A percentile compares a stretch with the other conserved stretches of the same genome.
Conservation (phyloP, 768 basidiomycete species). For the Psilocybe cubensis region DNA sequence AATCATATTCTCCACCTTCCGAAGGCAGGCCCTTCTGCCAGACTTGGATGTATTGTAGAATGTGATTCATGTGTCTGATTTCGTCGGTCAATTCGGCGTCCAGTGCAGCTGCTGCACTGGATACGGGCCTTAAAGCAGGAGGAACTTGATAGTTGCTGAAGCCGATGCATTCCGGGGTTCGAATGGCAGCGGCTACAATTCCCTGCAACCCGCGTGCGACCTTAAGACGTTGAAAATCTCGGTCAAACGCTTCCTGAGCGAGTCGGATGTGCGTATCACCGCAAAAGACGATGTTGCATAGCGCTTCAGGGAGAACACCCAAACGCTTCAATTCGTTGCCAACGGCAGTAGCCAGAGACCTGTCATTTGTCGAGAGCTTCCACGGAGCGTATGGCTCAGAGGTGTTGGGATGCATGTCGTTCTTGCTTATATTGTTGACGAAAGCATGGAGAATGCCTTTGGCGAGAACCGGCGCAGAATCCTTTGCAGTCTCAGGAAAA, state of each 20-base stretch:
- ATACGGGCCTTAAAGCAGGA: not conserved
- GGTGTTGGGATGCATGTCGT: too few relatives aligned
- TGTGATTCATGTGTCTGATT: not conserved
- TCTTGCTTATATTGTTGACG: constrained; percentile 19
- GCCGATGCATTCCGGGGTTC: constrained; percentile 3
- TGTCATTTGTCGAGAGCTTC: constrained; percentile 30
- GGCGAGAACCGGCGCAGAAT: constrained; percentile 32
- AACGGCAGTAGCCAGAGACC: constrained; percentile 26
- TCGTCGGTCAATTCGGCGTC: not conserved
- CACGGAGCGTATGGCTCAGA: constrained; percentile 23
- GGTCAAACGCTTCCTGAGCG: not conserved
- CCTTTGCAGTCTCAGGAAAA: constrained; percentile 33
- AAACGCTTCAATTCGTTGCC: constrained; percentile 29
- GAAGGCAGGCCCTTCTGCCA: not conserved
- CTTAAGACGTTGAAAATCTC: not conserved
- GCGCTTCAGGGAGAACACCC: constrained; percentile 23
- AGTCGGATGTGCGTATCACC: not conserved
- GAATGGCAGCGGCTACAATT: not conserved
- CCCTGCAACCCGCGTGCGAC: not conserved
- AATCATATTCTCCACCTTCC: not conserved
- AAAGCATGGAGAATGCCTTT: constrained; percentile 33
- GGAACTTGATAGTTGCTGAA: constrained; percentile 5
- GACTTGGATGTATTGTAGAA: not conserved
- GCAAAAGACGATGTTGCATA: constrained; percentile 28
- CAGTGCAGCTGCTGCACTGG: not conserved